These are phyloP conservation scores for Coriolopsis trogii DNA, from an alignment of 1,284 basidiomycete genomes.

Conservation along the genomic window DNA sequence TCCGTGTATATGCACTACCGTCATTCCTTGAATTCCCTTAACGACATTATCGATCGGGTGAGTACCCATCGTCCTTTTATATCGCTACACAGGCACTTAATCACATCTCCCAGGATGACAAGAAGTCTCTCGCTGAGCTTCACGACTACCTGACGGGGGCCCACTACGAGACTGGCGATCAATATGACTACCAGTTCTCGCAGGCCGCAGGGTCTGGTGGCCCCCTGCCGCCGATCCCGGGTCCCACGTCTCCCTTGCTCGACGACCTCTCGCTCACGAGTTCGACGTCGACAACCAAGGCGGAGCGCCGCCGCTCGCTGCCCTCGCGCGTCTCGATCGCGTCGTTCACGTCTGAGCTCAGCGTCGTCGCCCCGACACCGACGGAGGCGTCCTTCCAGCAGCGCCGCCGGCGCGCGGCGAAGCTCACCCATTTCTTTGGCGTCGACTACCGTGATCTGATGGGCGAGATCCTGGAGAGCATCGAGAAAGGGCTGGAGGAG, in stretches of 20 bases:
- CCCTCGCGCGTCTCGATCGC: slow-evolving; percentile 64
- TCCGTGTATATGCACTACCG: slow-evolving; percentile 74
- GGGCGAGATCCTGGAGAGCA: slow-evolving; percentile 73
- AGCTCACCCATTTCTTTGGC: slow-evolving; percentile 82
- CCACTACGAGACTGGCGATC: slow-evolving; percentile 17
- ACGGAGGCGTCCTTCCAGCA: slow-evolving; percentile 63
- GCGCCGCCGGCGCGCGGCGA: slow-evolving; percentile 73
- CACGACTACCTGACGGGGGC: slow-evolving; percentile 63
- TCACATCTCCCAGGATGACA: slow-evolving; percentile 60
- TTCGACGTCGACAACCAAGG: slow-evolving; percentile 28
- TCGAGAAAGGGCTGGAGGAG: slow-evolving; percentile 74
- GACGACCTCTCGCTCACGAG: slow-evolving; percentile 19
- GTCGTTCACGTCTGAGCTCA: slow-evolving; percentile 58
- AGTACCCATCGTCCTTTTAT: slow-evolving; percentile 28
- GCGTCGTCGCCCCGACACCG: slow-evolving; percentile 42
- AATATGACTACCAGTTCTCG: slow-evolving; percentile 13
- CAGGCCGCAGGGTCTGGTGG: too few relatives aligned
- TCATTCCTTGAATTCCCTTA: slow-evolving; percentile 73
- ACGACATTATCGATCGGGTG: slow-evolving; percentile 77
- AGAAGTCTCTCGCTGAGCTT: slow-evolving; percentile 69
- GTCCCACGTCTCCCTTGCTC: slow-evolving; percentile 15
- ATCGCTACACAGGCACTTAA: not conserved
- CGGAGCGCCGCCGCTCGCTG: slow-evolving; percentile 70
- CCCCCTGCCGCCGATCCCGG: slow-evolving; percentile 21
- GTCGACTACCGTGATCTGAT: slow-evolving; percentile 79